phyloP scores from a whole-genome alignment of 495 filamentous ascomycete species.

The Pyronema domesticum region DNA sequence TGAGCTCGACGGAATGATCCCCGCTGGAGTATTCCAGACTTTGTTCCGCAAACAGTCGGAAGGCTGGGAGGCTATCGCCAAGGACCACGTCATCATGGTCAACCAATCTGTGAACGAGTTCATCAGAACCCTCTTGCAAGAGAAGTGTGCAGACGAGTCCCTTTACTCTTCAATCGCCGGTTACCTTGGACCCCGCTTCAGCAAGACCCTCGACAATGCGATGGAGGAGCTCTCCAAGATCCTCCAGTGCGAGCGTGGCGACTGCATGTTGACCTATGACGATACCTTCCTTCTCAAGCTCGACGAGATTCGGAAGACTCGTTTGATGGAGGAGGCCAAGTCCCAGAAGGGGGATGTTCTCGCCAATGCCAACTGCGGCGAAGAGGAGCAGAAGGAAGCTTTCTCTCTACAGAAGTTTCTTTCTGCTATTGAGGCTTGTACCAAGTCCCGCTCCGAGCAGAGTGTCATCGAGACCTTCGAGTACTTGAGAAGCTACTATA shows the following conservation, averaged over 20 bases:
- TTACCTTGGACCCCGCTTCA: not conserved
- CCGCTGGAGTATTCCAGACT: conserved; percentile 24
- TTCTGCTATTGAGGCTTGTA: too few relatives aligned
- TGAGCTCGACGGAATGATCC: conserved; percentile 28
- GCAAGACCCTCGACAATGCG: conserved; percentile 4
- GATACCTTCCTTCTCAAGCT: conserved; percentile 26
- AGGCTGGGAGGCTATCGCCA: conserved; percentile 25
- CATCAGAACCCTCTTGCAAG: conserved; percentile 7
- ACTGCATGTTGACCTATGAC: conserved; percentile 27
- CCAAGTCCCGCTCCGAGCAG: too few relatives aligned
- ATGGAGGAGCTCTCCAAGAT: conserved; percentile 16
- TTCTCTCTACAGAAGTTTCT: too few relatives aligned
- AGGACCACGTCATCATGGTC: conserved; percentile 14
- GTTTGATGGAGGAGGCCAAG: not conserved
- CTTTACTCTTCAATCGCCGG: conserved; percentile 4
- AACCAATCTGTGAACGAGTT: not conserved
- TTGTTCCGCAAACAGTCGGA: conserved; percentile 26
- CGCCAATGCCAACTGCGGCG: not conserved
- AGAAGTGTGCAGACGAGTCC: conserved; percentile 8
- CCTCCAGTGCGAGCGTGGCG: conserved; percentile 26
- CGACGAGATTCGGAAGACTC: conserved; percentile 15
- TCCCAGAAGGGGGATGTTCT: not conserved
- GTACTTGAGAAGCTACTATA: conserved; percentile 28
- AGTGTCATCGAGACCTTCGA: conserved; percentile 26
- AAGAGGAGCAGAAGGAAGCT: too few relatives aligned